Base-by-base conservation (phyloP, 331 rosid species). In the Acacia pycnantha region DNA sequence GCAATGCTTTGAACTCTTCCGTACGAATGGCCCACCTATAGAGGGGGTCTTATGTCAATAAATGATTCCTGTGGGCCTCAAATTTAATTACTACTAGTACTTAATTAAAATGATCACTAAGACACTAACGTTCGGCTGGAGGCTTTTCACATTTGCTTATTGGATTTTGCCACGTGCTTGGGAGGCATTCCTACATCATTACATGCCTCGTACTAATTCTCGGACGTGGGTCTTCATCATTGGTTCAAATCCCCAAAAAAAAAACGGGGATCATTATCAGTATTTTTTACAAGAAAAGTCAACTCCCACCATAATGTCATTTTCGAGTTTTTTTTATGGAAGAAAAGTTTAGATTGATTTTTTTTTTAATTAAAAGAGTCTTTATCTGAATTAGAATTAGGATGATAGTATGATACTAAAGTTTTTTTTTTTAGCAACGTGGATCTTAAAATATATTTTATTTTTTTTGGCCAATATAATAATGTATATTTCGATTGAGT, bases 111-210 rank as follows among this genome's bases (percentile, higher is more conserved):
- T 24, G 7, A 61, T 61, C 35, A 9, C 50, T 19, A 3, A 37
- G 29, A 37, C 8, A 2, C 40, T 33, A 16, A 19, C 73, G 11
- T 37, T 68, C 29, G 14, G 16, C 15, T 3, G 15, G 48, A 68
- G 13, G 16, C 73, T 37, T 47, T 14, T 14, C 16, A 47, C 53
- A 15, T 68, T 37, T 68, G 29, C 31, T n/a, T 21, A 21, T 69
- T 70, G 74, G 53, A 61, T 70, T 70, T 58, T 46, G 73, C 76
- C 80, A 75, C 80, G 9, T 74, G 59, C 18, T 48, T 48, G 68
- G 76, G 54, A 18, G 33, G 35, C 11, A 9, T 41, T 43, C 67
- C 19, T 16, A 35, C 22, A 59, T 44, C 13, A 59, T 48, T 26
- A 26, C 59, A 61, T 21, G 21, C 58, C 51, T 24, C 43, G 19